Base-by-base conservation (phyloP, 2,329 filamentous ascomycete genomes). In the Aspergillus cejpii region DNA sequence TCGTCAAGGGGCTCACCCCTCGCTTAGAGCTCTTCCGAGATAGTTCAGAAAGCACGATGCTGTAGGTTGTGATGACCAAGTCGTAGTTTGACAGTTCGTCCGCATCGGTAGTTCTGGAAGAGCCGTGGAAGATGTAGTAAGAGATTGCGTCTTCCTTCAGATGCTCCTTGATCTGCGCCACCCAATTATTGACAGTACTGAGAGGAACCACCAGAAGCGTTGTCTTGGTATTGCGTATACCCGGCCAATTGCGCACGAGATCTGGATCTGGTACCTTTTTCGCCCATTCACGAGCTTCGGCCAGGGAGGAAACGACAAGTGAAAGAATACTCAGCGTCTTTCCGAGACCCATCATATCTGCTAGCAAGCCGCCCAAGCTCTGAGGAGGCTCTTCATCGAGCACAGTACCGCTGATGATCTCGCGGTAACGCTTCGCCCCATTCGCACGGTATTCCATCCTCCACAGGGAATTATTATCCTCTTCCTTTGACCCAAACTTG, bases 161-260 rank as follows among this genome's bases (percentile, higher is more conserved):
- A 64, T 98, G 92, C 47, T 85, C 78, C 57, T 84, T 84, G 49
- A 97, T 87, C 66, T 98, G 92, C 54, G 89, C 82, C 57, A 91
- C 85, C 92, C 92, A 98, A 59, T 97, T 98, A 20, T 85, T 84
- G 46, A 97, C 82, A 0, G 91, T 92, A 59, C 87, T 95, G 2
- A 96, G 76, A 1, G 92, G 92, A 45, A 86, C 94, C 12, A 98
- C 80, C 14, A 98, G 76, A 24, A 98, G 72, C 0, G 92, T 97
- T 0, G 86, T 81, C 59, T 81, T 85, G 5, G 80, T 81, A 58
- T 96, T 94, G 33, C 73, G 74, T 38, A 68, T 64, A 6, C 62
- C 63, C 11, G 64, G 65, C 6, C 56, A 47, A 23, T 43, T 52
- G 23, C 55, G 59, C 36, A 62, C 55, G 39, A 63, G 62, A 4